phyloP scores from a whole-genome alignment of 2,329 filamentous ascomycete genomes.

The Dactylella cylindrospora region DNA sequence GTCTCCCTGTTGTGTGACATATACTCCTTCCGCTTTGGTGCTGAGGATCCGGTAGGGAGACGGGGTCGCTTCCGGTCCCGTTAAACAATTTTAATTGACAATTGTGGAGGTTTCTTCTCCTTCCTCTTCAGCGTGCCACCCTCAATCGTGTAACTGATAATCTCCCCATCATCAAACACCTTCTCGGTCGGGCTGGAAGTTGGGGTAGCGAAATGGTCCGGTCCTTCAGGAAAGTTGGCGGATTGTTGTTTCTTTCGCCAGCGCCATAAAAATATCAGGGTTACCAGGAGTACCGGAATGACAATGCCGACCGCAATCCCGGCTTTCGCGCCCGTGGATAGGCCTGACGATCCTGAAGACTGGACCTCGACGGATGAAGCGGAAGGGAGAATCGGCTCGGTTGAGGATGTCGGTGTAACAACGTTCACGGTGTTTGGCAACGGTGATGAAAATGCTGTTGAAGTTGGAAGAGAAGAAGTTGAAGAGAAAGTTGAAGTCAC shows the following conservation, averaged over 20 bases:
- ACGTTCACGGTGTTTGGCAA: too few species aligned
- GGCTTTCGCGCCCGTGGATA: conserved; percentile 13
- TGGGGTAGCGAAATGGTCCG: conserved; percentile 19
- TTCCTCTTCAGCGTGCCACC: conserved; percentile 17
- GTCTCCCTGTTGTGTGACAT: too few species aligned
- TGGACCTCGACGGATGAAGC: not conserved
- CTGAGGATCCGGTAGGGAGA: too few species aligned
- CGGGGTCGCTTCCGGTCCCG: too few species aligned
- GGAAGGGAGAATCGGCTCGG: not conserved
- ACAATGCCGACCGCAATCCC: conserved; percentile 12
- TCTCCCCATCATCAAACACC: conserved; percentile 9
- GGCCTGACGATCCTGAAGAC: not conserved
- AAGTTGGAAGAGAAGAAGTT: not conserved
- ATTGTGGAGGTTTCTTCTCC: too few species aligned
- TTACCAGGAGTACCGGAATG: not conserved
- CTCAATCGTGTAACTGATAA: conserved; percentile 26
- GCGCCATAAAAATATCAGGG: not conserved
- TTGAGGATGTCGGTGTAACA: not conserved
- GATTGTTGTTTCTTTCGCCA: conserved; percentile 13
- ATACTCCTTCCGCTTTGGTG: too few species aligned
- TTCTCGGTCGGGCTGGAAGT: conserved; percentile 15
- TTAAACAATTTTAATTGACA: too few species aligned
- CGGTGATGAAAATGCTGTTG: too few species aligned
- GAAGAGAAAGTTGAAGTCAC: not conserved
- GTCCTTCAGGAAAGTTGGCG: conserved; percentile 22